phyloP scores from a whole-genome alignment of 345 rosid species.

The Lumnitzera racemosa region DNA sequence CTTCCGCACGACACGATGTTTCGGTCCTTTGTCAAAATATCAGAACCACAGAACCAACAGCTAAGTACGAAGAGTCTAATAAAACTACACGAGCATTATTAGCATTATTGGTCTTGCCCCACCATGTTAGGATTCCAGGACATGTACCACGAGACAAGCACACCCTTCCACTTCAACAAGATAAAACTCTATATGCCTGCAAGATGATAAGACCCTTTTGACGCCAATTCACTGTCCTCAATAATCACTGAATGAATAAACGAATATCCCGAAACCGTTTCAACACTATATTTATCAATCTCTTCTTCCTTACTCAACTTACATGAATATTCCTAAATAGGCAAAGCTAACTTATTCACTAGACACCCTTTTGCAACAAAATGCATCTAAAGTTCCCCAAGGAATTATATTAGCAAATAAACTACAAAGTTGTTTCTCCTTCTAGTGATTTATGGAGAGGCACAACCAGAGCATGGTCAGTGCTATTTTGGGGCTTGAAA shows the following conservation, averaged over 20 bases:
- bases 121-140: constrained; percentile 20
- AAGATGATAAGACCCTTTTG: constrained; percentile 42
- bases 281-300: constrained; percentile 1
- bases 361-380: background rate
- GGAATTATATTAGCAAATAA: too few species aligned
- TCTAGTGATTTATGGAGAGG: too few species aligned
- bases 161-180: constrained; percentile 17
- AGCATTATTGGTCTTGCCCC: constrained; percentile 38
- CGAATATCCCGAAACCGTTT: constrained; percentile 2
- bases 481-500: too few species aligned
- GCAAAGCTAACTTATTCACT: background rate
- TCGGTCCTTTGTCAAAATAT: constrained; percentile 2
- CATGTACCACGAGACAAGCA: constrained; percentile 25
- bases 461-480: too few species aligned
- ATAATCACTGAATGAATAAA: constrained; percentile 9
- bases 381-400: too few species aligned
- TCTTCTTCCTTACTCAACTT: constrained; percentile 7
- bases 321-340: constrained; percentile 12
- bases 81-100: constrained; percentile 1
- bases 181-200: constrained; percentile 11
- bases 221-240: constrained; percentile 25
- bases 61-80: background rate
- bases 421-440: too few species aligned
- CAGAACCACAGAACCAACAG: background rate
- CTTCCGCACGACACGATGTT: constrained; percentile 5